These are phyloP conservation scores for Neurospora sp. DNA, from an alignment of 495 filamentous ascomycete species.

Conservation along the genomic window DNA sequence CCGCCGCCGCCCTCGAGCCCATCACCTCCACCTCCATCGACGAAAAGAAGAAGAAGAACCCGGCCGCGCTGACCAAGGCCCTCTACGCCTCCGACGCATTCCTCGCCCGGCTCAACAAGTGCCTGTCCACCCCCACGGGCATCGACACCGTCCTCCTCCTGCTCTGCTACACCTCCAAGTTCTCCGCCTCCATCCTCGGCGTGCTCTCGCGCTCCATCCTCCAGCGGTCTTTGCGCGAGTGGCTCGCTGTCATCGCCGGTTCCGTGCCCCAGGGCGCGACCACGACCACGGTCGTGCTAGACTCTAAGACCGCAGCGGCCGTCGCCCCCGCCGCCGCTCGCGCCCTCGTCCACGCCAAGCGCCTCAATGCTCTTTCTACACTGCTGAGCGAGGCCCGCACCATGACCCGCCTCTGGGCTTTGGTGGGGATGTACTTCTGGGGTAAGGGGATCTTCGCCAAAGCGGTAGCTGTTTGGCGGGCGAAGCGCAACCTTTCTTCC, in stretches of 20 bases:
- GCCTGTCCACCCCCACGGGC: constrained; percentile 47
- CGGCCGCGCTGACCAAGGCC: constrained; percentile 8
- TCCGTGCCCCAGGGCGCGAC: constrained; percentile 24
- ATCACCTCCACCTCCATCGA: constrained; percentile 25
- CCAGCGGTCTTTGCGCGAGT: constrained; percentile 25
- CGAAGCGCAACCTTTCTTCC: neutral
- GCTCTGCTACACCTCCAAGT: constrained; percentile 53
- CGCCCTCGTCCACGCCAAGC: constrained; percentile 30
- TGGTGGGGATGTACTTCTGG: constrained; percentile 72
- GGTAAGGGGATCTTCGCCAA: constrained; percentile 41
- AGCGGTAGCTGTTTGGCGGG: constrained; percentile 6
- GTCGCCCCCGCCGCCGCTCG: constrained; percentile 22
- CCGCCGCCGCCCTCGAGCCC: constrained; percentile 16
- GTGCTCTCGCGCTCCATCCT: constrained; percentile 26
- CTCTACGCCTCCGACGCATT: constrained; percentile 33
- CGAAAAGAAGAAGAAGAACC: constrained; percentile 13
- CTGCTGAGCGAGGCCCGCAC: constrained; percentile 57
- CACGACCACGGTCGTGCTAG: constrained; percentile 22
- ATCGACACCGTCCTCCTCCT: constrained; percentile 54
- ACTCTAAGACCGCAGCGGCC: constrained; percentile 13
- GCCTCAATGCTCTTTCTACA: constrained; percentile 38
- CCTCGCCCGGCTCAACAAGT: constrained; percentile 42
- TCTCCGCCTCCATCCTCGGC: constrained; percentile 33
- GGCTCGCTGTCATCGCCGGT: constrained; percentile 28
- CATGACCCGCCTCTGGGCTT: constrained; percentile 67